Percentiles rank a stretch among this genome's conserved stretches.
Evolutionary conservation across 495 filamentous ascomycete genomes (phyloP).

Genomic region (Cladorrhinum samala): DNA sequence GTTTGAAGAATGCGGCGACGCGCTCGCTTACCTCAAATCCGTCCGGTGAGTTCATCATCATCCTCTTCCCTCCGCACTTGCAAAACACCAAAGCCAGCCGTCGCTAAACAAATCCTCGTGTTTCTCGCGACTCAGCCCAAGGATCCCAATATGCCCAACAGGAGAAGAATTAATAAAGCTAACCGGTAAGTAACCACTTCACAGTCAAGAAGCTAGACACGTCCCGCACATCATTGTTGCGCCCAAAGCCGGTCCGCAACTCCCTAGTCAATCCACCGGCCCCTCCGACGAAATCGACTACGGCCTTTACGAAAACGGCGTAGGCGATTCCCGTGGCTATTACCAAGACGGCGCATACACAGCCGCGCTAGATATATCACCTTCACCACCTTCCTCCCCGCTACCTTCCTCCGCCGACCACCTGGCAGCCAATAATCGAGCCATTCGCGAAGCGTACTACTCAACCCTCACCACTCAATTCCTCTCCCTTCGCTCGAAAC

Average conservation of each 20-base stretch:
- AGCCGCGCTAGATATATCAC: constrained; percentile 35
- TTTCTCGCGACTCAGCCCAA: constrained; percentile 11
- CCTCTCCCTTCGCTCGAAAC: constrained; percentile 47
- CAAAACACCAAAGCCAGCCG: constrained; percentile 15
- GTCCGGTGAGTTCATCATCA: constrained; percentile 60
- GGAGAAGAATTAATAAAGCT: constrained; percentile 38
- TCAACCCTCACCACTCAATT: constrained; percentile 56
- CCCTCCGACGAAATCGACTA: constrained; percentile 28
- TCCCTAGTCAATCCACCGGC: constrained; percentile 28
- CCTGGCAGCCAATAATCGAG: constrained; percentile 47
- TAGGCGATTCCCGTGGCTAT: constrained; percentile 51
- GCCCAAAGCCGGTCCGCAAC: constrained; percentile 42
- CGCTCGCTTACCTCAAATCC: constrained; percentile 68
- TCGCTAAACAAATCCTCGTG: constrained; percentile 26
- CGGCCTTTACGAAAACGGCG: constrained; percentile 36
- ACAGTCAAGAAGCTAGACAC: constrained; percentile 63
- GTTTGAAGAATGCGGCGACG: constrained; percentile 55
- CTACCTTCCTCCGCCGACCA: constrained; percentile 14
- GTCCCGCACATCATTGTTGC: constrained; percentile 63
- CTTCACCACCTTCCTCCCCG: constrained; percentile 1
- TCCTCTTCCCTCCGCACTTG: constrained; percentile 8
- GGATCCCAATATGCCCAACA: constrained; percentile 6
- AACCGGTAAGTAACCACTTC: constrained; percentile 23
- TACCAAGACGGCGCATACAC: constrained; percentile 69
- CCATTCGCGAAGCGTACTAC: constrained; percentile 52